These are phyloP conservation scores for Xylaria venustula DNA, from an alignment of 495 filamentous ascomycete species.

Conservation along the genomic window DNA sequence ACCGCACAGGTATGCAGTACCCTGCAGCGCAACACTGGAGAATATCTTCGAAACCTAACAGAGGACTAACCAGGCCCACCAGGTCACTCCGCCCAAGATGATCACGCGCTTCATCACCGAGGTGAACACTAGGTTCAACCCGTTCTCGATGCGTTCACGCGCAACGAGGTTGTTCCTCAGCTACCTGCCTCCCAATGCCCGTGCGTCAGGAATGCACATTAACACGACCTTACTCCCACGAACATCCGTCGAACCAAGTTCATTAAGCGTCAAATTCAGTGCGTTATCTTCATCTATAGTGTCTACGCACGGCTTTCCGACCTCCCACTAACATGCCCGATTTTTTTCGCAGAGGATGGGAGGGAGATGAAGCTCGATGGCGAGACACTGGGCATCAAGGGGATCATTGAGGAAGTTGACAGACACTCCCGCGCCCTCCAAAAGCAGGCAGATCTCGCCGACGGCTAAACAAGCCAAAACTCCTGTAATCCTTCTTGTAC, in stretches of 20 bases:
- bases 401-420: constrained; percentile 84
- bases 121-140: constrained; percentile 84
- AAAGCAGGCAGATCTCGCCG: constrained; percentile 76
- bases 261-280: constrained; percentile 80
- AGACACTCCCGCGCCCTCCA: constrained; percentile 79
- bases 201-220: constrained; percentile 68
- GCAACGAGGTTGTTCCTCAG: constrained; percentile 84
- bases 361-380: constrained; percentile 70
- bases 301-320: no score
- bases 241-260: constrained; percentile 57
- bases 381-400: constrained; percentile 78
- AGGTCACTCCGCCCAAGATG: constrained; percentile 56
- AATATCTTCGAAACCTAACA: neutral
- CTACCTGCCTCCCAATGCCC: constrained; percentile 76
- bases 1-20: neutral
- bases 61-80: neutral
- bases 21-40: no score
- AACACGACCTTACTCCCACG: constrained; percentile 74
- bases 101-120: constrained; percentile 83
- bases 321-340: constrained; percentile 11
- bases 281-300: constrained; percentile 30
- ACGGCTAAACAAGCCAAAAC: constrained; percentile 36
- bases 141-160: constrained; percentile 74
- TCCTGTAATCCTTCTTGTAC: constrained; percentile 11
- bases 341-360: constrained; percentile 70